Conservation (phyloP, 2,329 filamentous ascomycete genomes). For the Cryphonectria carpinicola region DNA sequence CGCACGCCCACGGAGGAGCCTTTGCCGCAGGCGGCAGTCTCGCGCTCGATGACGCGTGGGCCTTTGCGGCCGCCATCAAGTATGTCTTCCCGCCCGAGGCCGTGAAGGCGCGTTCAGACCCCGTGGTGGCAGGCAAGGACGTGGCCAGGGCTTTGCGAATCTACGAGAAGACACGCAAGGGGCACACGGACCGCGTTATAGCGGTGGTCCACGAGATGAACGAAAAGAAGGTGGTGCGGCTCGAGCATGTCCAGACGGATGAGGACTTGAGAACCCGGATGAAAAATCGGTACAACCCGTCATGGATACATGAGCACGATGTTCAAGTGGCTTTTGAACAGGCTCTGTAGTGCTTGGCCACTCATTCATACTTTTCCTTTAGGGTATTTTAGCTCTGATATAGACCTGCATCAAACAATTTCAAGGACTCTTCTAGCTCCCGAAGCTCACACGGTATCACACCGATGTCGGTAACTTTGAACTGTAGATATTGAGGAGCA, state of each 20-base stretch:
- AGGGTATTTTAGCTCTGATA: too few species aligned
- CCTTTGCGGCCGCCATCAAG: slow-evolving; percentile 44
- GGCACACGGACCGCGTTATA: slow-evolving; percentile 43
- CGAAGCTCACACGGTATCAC: too few species aligned
- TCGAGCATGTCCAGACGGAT: slow-evolving; percentile 40
- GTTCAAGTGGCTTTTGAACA: slow-evolving; percentile 43
- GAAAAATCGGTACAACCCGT: slow-evolving; percentile 41
- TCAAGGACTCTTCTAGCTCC: too few species aligned
- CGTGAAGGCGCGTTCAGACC: not conserved
- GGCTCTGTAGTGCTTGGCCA: not conserved
- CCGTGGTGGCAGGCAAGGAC: slow-evolving; percentile 25
- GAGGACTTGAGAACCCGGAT: slow-evolving; percentile 42
- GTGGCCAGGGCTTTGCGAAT: slow-evolving; percentile 40
- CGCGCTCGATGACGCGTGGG: slow-evolving; percentile 47
- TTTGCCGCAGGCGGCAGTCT: slow-evolving; percentile 46
- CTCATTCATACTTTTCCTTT: not conserved
- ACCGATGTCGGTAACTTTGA: too few species aligned
- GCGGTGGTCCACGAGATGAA: slow-evolving; percentile 41
- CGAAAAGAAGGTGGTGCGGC: slow-evolving; percentile 33
- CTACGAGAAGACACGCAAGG: slow-evolving; percentile 48
- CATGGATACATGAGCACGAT: slow-evolving; percentile 53
- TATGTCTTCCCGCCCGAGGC: slow-evolving; percentile 39
- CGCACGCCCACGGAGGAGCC: slow-evolving; percentile 47
- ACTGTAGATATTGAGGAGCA: too few species aligned
- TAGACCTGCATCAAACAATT: not conserved